Conservation (phyloP, 164 flowering plant genomes). For the Magnolia changhungtana region DNA sequence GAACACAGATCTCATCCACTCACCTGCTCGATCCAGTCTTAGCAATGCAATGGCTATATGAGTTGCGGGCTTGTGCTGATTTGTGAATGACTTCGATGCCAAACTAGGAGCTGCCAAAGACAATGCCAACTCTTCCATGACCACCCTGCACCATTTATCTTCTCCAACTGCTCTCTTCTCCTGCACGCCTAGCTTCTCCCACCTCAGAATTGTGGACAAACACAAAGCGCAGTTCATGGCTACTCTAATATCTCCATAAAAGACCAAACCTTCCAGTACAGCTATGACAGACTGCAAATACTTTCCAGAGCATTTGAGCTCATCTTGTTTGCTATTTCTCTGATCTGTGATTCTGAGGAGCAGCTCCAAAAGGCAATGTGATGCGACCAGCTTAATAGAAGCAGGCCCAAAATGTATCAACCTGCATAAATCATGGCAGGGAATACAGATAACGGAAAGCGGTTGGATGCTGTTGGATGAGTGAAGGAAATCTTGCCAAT, state of each 20-base stretch:
- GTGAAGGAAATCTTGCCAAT: constrained; percentile 49
- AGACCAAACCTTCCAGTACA: constrained; percentile 64
- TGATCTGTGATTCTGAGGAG: constrained; percentile 48
- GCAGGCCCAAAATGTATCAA: constrained; percentile 78
- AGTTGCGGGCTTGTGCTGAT: constrained; percentile 63
- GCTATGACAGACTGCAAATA: constrained; percentile 54
- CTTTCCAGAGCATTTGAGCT: constrained; percentile 35
- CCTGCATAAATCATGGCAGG: constrained; percentile 70
- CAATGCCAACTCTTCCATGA: constrained; percentile 73
- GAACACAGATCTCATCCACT: constrained; percentile 71
- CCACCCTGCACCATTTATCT: constrained; percentile 65
- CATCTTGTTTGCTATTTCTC: constrained; percentile 21
- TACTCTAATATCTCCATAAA: constrained; percentile 52
- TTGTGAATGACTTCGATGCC: constrained; percentile 48
- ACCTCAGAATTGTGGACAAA: constrained; percentile 52
- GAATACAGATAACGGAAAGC: constrained; percentile 39
- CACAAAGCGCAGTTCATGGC: constrained; percentile 69
- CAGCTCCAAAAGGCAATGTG: constrained; percentile 68
- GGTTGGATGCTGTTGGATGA: constrained; percentile 22
- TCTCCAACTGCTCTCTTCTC: constrained; percentile 21
- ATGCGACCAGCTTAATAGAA: constrained; percentile 64
- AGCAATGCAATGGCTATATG: constrained; percentile 59
- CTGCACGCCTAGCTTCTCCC: constrained; percentile 41
- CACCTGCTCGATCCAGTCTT: constrained; percentile 40
- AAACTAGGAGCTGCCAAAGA: constrained; percentile 65